phyloP scores from a whole-genome alignment of 768 basidiomycete genomes.

The Pholiota microspora region DNA sequence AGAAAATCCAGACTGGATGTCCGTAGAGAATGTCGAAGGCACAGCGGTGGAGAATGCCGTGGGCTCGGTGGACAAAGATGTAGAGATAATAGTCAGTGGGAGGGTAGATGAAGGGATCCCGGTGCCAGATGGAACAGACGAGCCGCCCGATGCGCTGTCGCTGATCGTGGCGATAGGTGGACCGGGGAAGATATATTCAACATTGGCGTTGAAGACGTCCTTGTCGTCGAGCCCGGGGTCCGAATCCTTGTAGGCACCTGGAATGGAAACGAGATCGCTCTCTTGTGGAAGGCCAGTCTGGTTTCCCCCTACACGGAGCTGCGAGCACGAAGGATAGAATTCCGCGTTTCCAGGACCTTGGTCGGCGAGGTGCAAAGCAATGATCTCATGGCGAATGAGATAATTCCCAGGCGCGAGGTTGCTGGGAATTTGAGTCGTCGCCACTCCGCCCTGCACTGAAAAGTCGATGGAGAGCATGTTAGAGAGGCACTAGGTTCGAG shows the following conservation, averaged over 20 bases:
- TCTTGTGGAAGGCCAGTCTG: constrained; percentile 44
- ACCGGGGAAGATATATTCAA: constrained; percentile 47
- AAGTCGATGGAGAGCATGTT: not conserved
- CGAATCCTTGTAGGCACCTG: constrained; percentile 67
- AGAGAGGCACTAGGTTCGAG: not conserved
- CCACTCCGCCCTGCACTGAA: constrained; percentile 38
- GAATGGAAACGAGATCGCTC: constrained; percentile 57
- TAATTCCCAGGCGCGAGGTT: constrained; percentile 68
- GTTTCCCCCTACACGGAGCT: constrained; percentile 53
- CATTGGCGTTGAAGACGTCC: constrained; percentile 29
- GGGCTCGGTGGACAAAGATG: too few species aligned
- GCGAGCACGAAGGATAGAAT: constrained; percentile 74
- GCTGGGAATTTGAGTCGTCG: constrained; percentile 42
- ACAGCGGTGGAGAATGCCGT: too few species aligned
- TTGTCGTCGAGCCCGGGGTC: constrained; percentile 67
- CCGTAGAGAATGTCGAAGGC: too few species aligned
- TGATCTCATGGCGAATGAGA: constrained; percentile 76
- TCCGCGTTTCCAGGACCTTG: constrained; percentile 58
- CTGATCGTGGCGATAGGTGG: constrained; percentile 46
- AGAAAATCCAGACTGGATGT: too few species aligned
- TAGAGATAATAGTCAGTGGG: too few species aligned
- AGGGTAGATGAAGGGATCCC: too few species aligned
- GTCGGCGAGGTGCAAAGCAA: constrained; percentile 65
- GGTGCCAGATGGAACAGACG: too few species aligned
- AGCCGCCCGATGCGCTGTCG: too few species aligned